Base-by-base conservation (phyloP, 257 asterid genomes). In the Nicotiana otophora region DNA sequence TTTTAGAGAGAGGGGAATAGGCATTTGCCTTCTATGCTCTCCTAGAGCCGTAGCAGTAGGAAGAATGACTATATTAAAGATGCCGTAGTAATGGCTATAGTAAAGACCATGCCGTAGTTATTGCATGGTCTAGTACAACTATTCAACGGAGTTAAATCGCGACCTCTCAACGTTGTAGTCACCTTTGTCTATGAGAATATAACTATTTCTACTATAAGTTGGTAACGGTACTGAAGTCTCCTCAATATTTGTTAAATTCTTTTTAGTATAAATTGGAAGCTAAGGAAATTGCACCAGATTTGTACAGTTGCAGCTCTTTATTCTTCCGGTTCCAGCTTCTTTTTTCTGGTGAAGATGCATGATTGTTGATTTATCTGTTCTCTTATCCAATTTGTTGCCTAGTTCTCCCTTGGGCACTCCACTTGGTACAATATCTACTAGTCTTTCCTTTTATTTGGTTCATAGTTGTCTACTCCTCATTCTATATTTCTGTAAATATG, bases 71-170 rank as follows among this genome's bases (percentile, higher is more conserved):
- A 26, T 26, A 51, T 46, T 75, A 51, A 26, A 51, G 63, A 42
- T 51, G 46, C 42, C 63, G 26, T 75, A 75, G 63, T 16, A 42
- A 42, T 26, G 80, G 46, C 63, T 75, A 26, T 26, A 51, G 62
- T 75, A 51, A 26, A 51, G 63, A 51, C 51, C 51, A 42, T 75
- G 46, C 16, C 63, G 16, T 75, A 75, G 63, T 9, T 75, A 75
- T 75, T 26, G 80, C 63, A 48, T 51, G 80, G 80, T 75, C 80
- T 51, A 26, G 63, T 75, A 75, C 80, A 51, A 51, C 63, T 55
- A 51, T 75, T 61, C 80, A 42, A 28, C 26, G 0, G 63, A 15
- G 63, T 48, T 28, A 26, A 26, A 51, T 51, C 46, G 51, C 46
- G 7, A 28, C 28, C 46, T 75, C 80, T 51, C 80, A 15, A 57